These are phyloP conservation scores for Allomyces macrogynus DNA, from an alignment of 192 early-diverging fungal genomes.

Conservation along the genomic window DNA sequence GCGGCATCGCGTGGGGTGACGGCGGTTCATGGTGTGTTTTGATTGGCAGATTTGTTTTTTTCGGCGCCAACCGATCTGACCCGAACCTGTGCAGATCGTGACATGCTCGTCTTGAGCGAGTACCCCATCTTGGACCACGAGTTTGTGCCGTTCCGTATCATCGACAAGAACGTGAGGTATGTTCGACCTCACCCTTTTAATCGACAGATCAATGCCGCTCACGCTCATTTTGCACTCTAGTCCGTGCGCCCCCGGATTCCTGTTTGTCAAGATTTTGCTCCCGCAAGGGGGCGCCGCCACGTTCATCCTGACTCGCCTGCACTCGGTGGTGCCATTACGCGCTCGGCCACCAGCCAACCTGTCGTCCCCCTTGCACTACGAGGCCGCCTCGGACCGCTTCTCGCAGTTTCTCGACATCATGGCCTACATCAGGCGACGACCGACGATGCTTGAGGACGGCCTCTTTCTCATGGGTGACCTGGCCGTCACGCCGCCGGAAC, in stretches of 20 bases:
- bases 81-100: not conserved
- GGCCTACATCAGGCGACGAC: not conserved
- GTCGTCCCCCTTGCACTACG: not conserved
- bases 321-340: not conserved
- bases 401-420: not conserved
- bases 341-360: not conserved
- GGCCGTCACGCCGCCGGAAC: not conserved
- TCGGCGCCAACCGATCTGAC: not conserved
- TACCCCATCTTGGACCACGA: not conserved
- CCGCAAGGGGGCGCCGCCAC: not conserved
- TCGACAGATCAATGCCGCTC: not conserved
- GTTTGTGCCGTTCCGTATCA: not conserved
- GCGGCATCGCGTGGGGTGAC: not conserved
- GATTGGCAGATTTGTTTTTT: not conserved
- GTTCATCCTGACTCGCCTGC: not conserved
- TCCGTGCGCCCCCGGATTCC: not conserved
- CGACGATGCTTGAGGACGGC: not conserved
- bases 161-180: not conserved
- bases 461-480: not conserved
- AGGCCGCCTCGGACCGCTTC: not conserved
- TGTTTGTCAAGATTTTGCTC: not conserved
- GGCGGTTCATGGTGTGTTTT: not conserved
- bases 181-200: not conserved
- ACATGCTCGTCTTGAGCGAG: not conserved
- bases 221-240: not conserved